These are phyloP conservation scores for Solanum pennellii DNA, from an alignment of 257 asterid species.

Conservation along the genomic window DNA sequence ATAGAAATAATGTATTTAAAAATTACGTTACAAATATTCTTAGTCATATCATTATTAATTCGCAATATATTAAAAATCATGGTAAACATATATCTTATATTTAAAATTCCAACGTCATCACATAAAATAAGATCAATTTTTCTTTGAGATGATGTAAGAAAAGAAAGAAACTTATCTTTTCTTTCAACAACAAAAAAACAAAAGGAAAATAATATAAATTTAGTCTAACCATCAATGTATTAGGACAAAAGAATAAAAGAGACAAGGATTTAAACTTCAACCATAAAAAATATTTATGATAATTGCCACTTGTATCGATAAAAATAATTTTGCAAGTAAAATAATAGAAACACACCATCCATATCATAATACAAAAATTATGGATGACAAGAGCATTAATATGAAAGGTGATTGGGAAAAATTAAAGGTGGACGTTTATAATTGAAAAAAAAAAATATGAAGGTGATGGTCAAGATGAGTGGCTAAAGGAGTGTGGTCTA, in stretches of 20 bases:
- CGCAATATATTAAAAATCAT: not conserved
- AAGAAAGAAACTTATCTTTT: not conserved
- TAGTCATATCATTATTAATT: not conserved
- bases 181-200: not conserved
- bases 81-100: not conserved
- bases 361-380: not conserved
- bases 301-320: not conserved
- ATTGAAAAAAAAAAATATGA: not conserved
- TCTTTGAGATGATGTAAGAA: not conserved
- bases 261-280: not conserved
- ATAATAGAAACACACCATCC: not conserved
- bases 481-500: not conserved
- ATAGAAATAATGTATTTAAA: not conserved
- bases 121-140: not conserved
- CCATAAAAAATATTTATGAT: not conserved
- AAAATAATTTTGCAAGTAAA: not conserved
- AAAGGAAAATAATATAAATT: not conserved
- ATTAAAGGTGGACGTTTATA: not conserved
- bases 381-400: not conserved
- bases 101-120: not conserved
- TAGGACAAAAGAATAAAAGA: not conserved
- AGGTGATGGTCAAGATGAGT: not conserved
- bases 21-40: not conserved
- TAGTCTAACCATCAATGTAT: not conserved
- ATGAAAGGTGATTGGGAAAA: not conserved